Base-by-base conservation (phyloP, 805 yeast species). In the Candida ficus region DNA sequence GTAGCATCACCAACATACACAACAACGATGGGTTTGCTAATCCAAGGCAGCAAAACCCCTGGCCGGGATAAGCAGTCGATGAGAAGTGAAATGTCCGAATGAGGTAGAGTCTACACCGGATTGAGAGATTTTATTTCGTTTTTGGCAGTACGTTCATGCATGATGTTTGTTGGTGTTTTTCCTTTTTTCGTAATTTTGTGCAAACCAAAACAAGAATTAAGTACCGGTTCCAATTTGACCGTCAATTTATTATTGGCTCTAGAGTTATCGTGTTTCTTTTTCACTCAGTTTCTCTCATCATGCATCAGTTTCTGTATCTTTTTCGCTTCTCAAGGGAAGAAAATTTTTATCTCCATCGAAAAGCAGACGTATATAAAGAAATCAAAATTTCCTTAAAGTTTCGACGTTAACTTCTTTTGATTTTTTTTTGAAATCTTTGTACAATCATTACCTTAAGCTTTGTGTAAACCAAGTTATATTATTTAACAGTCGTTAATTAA, bases 391-490 rank as follows among this genome's bases (percentile, higher is more conserved):
- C 43, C 39, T 19, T n/a, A 2, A 20, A 23, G 26, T 17, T 27
- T 21, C 18, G n/a, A 23, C 10, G 3, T 20, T 6, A 17, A 14
- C 13, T 29, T 11, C 23, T n/a, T 32, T n/a, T 11, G 13, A 10
- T 28, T 27, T 22, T 26, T 14, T 40, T 36, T 25, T 32, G 28
- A 33, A 38, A 26, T 28, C 37, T 32, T 29, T 31, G 37, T 38
- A 37, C 40, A 41, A 31, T 36, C 35, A 36, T 41, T 40, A 37
- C 39, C 40, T 41, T 28, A 41, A 41, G 37, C 44, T 29, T 37
- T 41, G 44, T 41, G 44, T 41, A 18, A 32, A 28, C 29, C 26
- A 31, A 34, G 33, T 37, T 26, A 16, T 29, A 16, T 16, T 29
- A 10, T 3, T 29, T 37, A 37, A 37, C 39, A 8, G 22, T 11